Conservation (phyloP, 768 basidiomycete genomes). For the Phlegmacium glaucopus region DNA sequence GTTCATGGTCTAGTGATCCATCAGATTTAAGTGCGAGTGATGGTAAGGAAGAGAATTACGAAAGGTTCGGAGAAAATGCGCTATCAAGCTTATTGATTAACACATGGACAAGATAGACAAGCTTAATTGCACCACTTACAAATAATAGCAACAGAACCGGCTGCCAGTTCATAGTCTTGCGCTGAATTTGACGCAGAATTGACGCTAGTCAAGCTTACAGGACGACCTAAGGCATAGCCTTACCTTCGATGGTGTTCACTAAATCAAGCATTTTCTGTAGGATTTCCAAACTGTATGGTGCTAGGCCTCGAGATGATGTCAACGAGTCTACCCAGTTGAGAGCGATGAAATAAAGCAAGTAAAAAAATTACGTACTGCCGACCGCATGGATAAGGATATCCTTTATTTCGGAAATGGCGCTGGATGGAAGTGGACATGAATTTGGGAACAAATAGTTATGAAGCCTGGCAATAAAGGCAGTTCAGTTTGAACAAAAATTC, state of each 20-base stretch:
- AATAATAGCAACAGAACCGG: no score
- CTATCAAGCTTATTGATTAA: slow-evolving; percentile 15
- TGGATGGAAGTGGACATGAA: slow-evolving; percentile 12
- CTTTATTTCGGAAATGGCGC: slow-evolving; percentile 24
- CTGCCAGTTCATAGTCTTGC: background rate
- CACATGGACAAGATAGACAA: no score
- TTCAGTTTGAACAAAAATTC: background rate
- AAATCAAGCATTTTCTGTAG: slow-evolving; percentile 26
- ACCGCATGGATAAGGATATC: slow-evolving; percentile 27
- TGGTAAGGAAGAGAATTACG: slow-evolving; percentile 16
- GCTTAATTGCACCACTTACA: no score
- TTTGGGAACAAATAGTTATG: slow-evolving; percentile 27
- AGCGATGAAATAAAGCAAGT: background rate
- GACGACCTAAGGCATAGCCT: background rate
- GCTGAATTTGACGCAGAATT: background rate
- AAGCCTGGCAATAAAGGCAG: slow-evolving; percentile 17
- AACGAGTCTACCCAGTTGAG: slow-evolving; percentile 3
- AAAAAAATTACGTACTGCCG: slow-evolving; percentile 19
- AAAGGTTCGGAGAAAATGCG: slow-evolving; percentile 33
- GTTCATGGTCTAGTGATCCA: no score
- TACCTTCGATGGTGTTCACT: slow-evolving; percentile 23
- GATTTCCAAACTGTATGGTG: slow-evolving; percentile 13
- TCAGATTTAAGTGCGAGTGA: background rate
- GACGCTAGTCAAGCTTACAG: background rate
- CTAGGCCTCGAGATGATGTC: slow-evolving; percentile 4